A percentile compares a stretch with the other conserved stretches of the same genome.
These are phyloP conservation scores for Eimeria sp. DNA, from an alignment of 169 alveolate species.

Conservation along the genomic window DNA sequence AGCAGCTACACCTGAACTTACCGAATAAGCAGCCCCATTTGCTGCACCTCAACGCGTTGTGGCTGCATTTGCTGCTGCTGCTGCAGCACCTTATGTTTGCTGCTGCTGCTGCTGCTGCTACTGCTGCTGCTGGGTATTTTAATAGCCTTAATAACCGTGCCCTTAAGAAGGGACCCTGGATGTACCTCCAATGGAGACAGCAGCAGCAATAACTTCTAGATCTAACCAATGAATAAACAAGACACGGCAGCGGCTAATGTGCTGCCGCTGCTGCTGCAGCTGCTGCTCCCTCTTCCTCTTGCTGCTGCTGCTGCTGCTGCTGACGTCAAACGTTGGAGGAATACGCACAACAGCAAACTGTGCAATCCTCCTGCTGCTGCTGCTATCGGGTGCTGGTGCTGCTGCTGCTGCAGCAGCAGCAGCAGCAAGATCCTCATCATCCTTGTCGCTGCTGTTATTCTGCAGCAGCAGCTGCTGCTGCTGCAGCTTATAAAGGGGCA, in stretches of 20 bases:
- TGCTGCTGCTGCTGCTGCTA: too few relatives aligned
- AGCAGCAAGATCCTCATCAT: neutral
- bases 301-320: constrained; percentile 16
- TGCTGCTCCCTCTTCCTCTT: constrained; percentile 44
- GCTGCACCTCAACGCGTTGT: constrained; percentile 1
- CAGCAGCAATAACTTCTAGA: constrained; percentile 17
- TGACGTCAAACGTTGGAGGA: neutral
- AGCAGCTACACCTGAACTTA: neutral
- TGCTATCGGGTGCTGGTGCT: neutral
- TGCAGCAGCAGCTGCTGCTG: constrained; percentile 48
- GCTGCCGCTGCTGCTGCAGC: constrained; percentile 68
- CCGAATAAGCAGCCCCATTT: constrained; percentile 1
- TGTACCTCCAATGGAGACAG: neutral
- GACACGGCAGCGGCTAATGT: constrained; percentile 22
- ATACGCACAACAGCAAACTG: constrained; percentile 35
- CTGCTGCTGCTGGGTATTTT: too few relatives aligned
- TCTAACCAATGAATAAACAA: constrained; percentile 22
- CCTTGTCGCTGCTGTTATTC: constrained; percentile 1
- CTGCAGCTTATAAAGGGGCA: constrained; percentile 10
- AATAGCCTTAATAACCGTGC: neutral
- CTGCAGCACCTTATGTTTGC: constrained; percentile 12
- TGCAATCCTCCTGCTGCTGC: constrained; percentile 40
- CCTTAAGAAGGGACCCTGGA: neutral
- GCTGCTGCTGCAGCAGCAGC: neutral
- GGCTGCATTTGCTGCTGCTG: constrained; percentile 9